Base-by-base conservation (phyloP, 257 asterid genomes). In the Capsicum pubescens region DNA sequence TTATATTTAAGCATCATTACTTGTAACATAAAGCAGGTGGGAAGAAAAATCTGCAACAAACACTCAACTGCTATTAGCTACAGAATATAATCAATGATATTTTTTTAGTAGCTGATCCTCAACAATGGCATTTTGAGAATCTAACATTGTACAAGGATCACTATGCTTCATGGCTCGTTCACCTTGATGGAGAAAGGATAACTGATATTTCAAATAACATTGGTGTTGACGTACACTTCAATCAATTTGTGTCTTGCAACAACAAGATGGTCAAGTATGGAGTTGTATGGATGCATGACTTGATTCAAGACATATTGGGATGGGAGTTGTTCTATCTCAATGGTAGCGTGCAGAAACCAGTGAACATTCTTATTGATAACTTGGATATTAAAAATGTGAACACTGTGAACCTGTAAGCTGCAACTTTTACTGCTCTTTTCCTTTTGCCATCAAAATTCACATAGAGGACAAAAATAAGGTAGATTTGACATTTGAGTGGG, bases 281-380 rank as follows among this genome's bases (percentile, higher is more conserved):
- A 55, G 94, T 95, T 86, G 98, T n/a, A 44, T 89, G 92, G 50
- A 89, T 87, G 94, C 87, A 87, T 83, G 97, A 95, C 87, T 89
- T 95, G 85, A 88, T 93, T 82, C 90, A 89, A 86, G 98, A 95
- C 81, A 86, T 94, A 68, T 57, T 85, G 83, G 90, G 86, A 26
- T 92, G 98, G 99, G 89, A 92, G 85, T 92, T 90, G 82, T 95
- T 93, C 83, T 95, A 95, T 87, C 87, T 93, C 60, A 90, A 98
- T 82, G 98, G 99, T 66, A 98, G 98, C 84, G 81, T 94, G 87
- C 98, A 94, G 86, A 95, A 94, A 91, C 99, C 98, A 9, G 98
- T 93, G 83, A 90, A 91, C 60, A 83, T 92, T 83, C 59, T 97
- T 32, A 90, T 92, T 90, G 98, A 97, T 87, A 86, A 86, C 82